Percentiles rank a stretch among this genome's conserved stretches.
Evolutionary conservation across 176 grass and related monocot species (phyloP).

Genomic region (Chloris gayana): DNA sequence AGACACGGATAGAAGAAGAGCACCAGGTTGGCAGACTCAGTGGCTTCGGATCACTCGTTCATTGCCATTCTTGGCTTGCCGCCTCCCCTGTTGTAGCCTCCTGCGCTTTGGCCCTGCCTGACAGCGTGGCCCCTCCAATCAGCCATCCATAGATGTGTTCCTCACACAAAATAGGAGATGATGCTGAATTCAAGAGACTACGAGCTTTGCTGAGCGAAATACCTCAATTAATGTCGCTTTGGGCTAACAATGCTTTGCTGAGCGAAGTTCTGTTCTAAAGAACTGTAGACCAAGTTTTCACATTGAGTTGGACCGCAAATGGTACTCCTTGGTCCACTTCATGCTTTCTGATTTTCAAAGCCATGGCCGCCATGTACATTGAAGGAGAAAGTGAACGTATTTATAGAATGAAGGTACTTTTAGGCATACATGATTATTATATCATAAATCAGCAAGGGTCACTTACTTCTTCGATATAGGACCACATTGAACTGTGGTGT

Average conservation of each 20-base stretch:
- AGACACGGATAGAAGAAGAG: neutral
- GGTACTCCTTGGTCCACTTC: conserved; percentile 1
- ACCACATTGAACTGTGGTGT: conserved; percentile 6
- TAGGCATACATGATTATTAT: neutral
- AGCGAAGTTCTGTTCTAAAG: neutral
- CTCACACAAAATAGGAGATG: neutral
- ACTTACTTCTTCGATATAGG: neutral
- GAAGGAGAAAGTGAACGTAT: neutral
- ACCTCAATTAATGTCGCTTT: neutral
- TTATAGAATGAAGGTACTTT: conserved; percentile 28
- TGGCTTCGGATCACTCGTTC: neutral
- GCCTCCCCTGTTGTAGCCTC: neutral
- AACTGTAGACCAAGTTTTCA: neutral
- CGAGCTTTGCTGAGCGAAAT: neutral
- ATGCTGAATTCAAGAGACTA: neutral
- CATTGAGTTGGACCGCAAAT: neutral
- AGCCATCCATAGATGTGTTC: neutral
- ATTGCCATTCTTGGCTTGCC: neutral
- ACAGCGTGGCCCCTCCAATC: neutral
- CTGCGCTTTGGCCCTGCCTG: neutral
- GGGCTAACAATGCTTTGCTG: neutral
- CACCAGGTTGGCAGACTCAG: neutral
- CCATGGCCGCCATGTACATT: conserved; percentile 16
- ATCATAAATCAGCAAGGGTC: neutral
- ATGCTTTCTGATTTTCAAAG: neutral